A percentile compares a stretch with the other conserved stretches of the same genome.
These are phyloP conservation scores for Globisporangium nodosum DNA, from an alignment of 352 stramenopile species.

Conservation along the genomic window DNA sequence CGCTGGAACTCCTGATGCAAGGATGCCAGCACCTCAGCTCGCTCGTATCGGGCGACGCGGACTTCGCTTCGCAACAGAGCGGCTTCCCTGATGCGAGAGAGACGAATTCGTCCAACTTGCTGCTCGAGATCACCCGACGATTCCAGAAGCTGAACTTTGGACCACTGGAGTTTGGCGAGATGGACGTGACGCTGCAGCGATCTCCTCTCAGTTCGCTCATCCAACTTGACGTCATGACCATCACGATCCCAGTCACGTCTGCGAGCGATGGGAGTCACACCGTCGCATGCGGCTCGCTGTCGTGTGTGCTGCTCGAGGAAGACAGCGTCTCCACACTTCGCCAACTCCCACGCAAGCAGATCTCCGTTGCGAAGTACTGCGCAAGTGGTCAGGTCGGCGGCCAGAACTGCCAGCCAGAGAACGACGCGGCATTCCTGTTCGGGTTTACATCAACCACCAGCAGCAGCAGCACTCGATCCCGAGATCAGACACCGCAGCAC, in stretches of 20 bases:
- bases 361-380: not conserved
- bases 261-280: not conserved
- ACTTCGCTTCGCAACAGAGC: not conserved
- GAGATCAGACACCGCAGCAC: not conserved
- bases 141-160: not conserved
- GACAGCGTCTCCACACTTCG: not conserved
- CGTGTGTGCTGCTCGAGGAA: not conserved
- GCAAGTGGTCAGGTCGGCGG: not conserved
- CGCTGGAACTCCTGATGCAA: not conserved
- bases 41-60: not conserved
- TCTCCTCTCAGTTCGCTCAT: constrained; percentile 21
- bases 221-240: constrained; percentile 19
- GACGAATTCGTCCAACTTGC: not conserved
- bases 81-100: not conserved
- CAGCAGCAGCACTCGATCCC: not conserved
- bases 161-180: not conserved
- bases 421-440: not conserved
- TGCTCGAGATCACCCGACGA: not conserved
- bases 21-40: not conserved
- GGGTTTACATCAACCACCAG: not conserved
- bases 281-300: not conserved
- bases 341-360: not conserved
- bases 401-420: not conserved
- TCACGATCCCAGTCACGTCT: constrained; percentile 18
- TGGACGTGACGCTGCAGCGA: constrained; percentile 20